Evolutionary conservation across 1,284 basidiomycete genomes (phyloP), one percentile per base, ranked within the genome.

Genomic region (Coriolopsis trogii): DNA sequence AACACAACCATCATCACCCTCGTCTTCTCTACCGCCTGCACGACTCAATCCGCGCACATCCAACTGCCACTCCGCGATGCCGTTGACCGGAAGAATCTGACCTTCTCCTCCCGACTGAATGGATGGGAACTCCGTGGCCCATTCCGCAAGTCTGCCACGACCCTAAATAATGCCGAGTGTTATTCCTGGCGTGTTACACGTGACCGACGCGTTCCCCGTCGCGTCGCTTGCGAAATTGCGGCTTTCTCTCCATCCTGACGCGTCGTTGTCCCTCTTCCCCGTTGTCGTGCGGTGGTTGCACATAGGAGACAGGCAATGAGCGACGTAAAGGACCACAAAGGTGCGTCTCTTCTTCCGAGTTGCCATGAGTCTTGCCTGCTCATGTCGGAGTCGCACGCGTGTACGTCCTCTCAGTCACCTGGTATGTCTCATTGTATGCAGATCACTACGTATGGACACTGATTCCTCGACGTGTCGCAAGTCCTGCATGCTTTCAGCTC

Each of bases 401-500:
- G 45, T 44, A 46, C 45, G 46, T 48, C 16, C 13, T n/a, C 12
- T 12, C 12, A 55, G 53, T 55, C 23, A 51, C 41, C 31, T 55
- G 53, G 53, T 55, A 30, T 9, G 49, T 28, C 26, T 21, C 3
- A 21, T 15, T 12, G 37, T 18, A n/a, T n/a, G 33, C 16, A 7
- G 40, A n/a, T 23, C 28, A 3, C 6, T 29, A 39, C 37, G 33
- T 33, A n/a, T n/a, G n/a, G n/a, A n/a, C n/a, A n/a, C n/a, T n/a
- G n/a, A n/a, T n/a, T n/a, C n/a, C n/a, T n/a, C n/a, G n/a, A n/a
- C n/a, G n/a, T n/a, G n/a, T n/a, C 25, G 13, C 18, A 42, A 79
- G 79, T 45, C 80, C 80, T 7, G 71, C 76, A 41, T 81, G 79
- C 59, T 75, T 71, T 24, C 68, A 64, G 24, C 50, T 55, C 18